Evolutionary conservation across 208 protist species (phyloP).

Genomic region (Trypanosoma theileri): DNA sequence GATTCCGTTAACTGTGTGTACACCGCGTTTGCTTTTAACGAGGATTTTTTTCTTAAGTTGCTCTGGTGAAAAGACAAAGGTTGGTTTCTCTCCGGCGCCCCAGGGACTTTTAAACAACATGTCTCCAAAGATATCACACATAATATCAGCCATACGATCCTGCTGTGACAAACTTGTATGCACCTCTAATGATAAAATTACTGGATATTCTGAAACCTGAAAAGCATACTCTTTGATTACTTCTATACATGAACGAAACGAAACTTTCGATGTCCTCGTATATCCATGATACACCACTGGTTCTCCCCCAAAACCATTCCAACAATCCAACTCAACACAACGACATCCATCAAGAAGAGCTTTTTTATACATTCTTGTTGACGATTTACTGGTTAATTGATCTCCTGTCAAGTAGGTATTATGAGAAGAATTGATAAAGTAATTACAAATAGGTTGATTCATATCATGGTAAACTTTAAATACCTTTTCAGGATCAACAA

Average conservation of each 20-base stretch:
- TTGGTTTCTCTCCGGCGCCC: conserved; percentile 17
- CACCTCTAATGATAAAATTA: conserved; percentile 57
- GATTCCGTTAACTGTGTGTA: not conserved
- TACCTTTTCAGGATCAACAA: conserved; percentile 37
- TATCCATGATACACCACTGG: conserved; percentile 59
- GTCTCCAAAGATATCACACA: conserved; percentile 32
- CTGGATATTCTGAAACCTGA: conserved; percentile 33
- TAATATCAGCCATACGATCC: conserved; percentile 44
- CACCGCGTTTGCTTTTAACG: conserved; percentile 32
- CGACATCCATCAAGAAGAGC: conserved; percentile 39
- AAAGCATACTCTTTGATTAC: conserved; percentile 50
- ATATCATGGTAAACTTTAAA: conserved; percentile 80
- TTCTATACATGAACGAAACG: conserved; percentile 34
- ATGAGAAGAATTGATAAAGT: conserved; percentile 78
- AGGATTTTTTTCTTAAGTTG: conserved; percentile 35
- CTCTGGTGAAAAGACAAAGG: conserved; percentile 29
- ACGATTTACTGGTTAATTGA: conserved; percentile 57
- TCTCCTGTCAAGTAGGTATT: conserved; percentile 90
- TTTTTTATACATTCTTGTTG: conserved; percentile 37
- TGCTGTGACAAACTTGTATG: conserved; percentile 39
- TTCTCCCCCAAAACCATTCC: conserved; percentile 40
- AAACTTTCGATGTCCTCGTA: conserved; percentile 46
- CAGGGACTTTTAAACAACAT: conserved; percentile 26
- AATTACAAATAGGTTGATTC: conserved; percentile 64
- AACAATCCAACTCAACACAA: conserved; percentile 60